Conservation (phyloP, 768 basidiomycete genomes). For the Boletus coccyginus region DNA sequence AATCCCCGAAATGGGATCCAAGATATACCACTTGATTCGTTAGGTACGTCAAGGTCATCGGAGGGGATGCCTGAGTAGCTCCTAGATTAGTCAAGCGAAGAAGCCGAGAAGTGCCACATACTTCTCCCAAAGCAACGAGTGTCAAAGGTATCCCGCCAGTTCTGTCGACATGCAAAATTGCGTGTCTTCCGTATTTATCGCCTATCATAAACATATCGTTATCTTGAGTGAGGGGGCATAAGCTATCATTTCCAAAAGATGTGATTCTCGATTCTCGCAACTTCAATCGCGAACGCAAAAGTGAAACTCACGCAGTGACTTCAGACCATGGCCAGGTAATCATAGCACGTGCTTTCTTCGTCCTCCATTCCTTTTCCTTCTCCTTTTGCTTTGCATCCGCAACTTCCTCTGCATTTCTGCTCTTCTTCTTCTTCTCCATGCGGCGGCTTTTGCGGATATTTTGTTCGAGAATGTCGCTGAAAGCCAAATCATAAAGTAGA, state of each 20-base stretch:
- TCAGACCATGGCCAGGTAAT: constrained; percentile 79
- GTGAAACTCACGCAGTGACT: constrained; percentile 57
- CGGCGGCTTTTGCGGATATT: constrained; percentile 54
- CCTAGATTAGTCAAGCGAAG: constrained; percentile 7
- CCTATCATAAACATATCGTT: constrained; percentile 56
- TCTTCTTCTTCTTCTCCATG: constrained; percentile 50
- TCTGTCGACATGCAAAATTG: constrained; percentile 56
- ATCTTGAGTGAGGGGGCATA: constrained; percentile 48
- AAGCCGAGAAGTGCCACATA: constrained; percentile 26
- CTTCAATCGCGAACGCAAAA: background rate
- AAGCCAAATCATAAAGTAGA: constrained; percentile 57
- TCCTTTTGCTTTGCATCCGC: constrained; percentile 55
- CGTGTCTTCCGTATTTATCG: constrained; percentile 69
- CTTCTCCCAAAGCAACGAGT: constrained; percentile 71
- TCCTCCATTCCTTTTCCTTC: constrained; percentile 49
- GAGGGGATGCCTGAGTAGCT: constrained; percentile 56
- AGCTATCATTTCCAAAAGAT: constrained; percentile 34
- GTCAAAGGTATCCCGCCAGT: constrained; percentile 39
- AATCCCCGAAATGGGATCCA: constrained; percentile 80
- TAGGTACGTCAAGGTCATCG: constrained; percentile 71
- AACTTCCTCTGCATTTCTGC: constrained; percentile 39
- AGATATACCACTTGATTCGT: constrained; percentile 68
- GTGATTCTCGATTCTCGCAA: background rate
- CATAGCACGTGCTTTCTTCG: constrained; percentile 50
- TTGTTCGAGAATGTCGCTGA: constrained; percentile 46